Conservation (phyloP, 2,329 filamentous ascomycete genomes). For the Penicillium sp. region DNA sequence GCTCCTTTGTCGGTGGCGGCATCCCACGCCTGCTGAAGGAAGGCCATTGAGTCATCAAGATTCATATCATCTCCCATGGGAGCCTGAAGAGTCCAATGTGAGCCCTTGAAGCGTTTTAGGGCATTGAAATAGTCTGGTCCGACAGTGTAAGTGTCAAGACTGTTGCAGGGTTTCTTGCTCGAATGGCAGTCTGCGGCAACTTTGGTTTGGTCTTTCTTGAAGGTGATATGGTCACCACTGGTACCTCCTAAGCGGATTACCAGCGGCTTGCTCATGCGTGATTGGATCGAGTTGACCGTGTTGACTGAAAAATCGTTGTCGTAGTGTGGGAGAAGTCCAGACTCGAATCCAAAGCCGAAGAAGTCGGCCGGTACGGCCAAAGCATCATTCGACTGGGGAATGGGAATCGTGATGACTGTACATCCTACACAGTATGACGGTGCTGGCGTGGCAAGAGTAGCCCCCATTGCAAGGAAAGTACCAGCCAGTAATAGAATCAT, state of each 20-base stretch:
- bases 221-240: slow-evolving; percentile 13
- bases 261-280: slow-evolving; percentile 13
- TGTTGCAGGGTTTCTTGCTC: neutral
- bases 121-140: slow-evolving; percentile 14
- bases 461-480: neutral
- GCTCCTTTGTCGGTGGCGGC: slow-evolving; percentile 2
- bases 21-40: slow-evolving; percentile 9
- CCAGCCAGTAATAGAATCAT: neutral
- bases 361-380: neutral
- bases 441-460: neutral
- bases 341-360: neutral
- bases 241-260: slow-evolving; percentile 17
- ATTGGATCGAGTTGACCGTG: slow-evolving; percentile 5
- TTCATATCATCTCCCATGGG: slow-evolving; percentile 9
- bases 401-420: neutral
- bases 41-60: slow-evolving; percentile 3
- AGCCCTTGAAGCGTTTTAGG: slow-evolving; percentile 6
- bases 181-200: neutral
- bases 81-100: slow-evolving; percentile 14
- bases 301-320: slow-evolving; percentile 9
- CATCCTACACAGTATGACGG: neutral
- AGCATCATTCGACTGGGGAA: neutral
- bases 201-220: slow-evolving; percentile 3
- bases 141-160: slow-evolving; percentile 6
- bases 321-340: neutral